Evolutionary conservation across 495 filamentous ascomycete species (phyloP).

Genomic region (Penicillium lividum): DNA sequence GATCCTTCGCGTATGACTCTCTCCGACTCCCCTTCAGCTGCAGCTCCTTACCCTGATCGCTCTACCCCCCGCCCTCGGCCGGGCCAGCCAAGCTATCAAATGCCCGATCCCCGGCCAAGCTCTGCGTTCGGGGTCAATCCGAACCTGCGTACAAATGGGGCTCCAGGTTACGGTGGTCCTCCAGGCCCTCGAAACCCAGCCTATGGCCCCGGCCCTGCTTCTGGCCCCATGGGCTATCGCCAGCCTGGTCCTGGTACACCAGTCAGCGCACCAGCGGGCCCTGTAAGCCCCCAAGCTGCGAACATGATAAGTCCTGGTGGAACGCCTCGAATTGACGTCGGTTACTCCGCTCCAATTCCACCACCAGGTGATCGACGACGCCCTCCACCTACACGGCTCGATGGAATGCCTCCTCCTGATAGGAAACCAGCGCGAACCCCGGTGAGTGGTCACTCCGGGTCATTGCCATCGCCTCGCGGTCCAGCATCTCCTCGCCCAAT

Average conservation of each 20-base stretch:
- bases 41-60: constrained; percentile 44
- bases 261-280: constrained; percentile 27
- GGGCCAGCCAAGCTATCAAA: constrained; percentile 62
- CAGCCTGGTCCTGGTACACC: constrained; percentile 39
- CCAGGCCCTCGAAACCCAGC: constrained; percentile 32
- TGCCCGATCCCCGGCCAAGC: constrained; percentile 54
- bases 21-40: constrained; percentile 41
- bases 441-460: constrained; percentile 23
- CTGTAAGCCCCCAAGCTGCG: constrained; percentile 31
- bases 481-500: constrained; percentile 33
- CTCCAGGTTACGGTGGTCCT: constrained; percentile 28
- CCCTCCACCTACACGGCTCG: constrained; percentile 35
- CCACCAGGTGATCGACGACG: constrained; percentile 39
- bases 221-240: constrained; percentile 41
- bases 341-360: constrained; percentile 55
- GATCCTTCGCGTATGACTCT: constrained; percentile 58
- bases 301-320: constrained; percentile 28
- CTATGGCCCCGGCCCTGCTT: constrained; percentile 31
- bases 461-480: constrained; percentile 28
- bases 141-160: constrained; percentile 48
- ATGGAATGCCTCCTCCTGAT: constrained; percentile 36
- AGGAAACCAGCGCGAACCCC: constrained; percentile 38
- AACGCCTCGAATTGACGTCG: constrained; percentile 51
- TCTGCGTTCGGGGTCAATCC: constrained; percentile 69
- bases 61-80: constrained; percentile 51